Base-by-base conservation (phyloP, 2,329 filamentous ascomycete genomes). In the Neofusicoccum laricinum region DNA sequence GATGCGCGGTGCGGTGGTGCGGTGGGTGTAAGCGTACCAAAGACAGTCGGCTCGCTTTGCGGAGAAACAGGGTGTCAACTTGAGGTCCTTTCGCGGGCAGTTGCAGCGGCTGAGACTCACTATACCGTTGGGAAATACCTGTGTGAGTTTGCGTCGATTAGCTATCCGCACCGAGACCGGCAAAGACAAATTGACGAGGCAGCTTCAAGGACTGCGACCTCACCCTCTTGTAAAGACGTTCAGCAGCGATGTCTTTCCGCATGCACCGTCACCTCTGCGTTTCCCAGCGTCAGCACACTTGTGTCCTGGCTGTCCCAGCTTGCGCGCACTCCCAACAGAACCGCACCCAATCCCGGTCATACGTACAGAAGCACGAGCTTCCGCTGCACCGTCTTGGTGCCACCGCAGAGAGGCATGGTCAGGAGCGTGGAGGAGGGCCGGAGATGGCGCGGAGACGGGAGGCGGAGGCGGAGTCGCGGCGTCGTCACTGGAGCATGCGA, bases 151-250 rank as follows among this genome's bases (percentile, higher is more conserved):
- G 55, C 66, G 36, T 32, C 38, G 61, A 59, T 71, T 64, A 73
- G 69, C 64, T 58, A 49, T 55, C 38, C 51, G 62, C 43, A 57
- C 62, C 49, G 41, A 58, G 34, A 48, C 19, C 51, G 45, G 55
- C 55, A n/a, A 38, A 50, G 40, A 45, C 50, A 41, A 30, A 57
- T 58, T 64, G 48, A 53, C 65, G 62, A 82, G 30, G 55, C 55
- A 34, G 55, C 41, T 59, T n/a, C 53, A 45, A 59, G 55, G 30
- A 59, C 41, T 21, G 55, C 55, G 55, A 59, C 55, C 87, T 71
- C 82, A 96, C 90, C 94, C 94, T 90, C 94, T 88, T 70, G 95
- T 99, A 81, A 99, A 99, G 77, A 99, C 95, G 77, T 99, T 99
- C 72, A 99, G 82, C 74, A 98, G 81, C 69, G 93, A 97, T 63